phyloP scores from a whole-genome alignment of 805 yeast species.

The Kodamaea fukazawae region DNA sequence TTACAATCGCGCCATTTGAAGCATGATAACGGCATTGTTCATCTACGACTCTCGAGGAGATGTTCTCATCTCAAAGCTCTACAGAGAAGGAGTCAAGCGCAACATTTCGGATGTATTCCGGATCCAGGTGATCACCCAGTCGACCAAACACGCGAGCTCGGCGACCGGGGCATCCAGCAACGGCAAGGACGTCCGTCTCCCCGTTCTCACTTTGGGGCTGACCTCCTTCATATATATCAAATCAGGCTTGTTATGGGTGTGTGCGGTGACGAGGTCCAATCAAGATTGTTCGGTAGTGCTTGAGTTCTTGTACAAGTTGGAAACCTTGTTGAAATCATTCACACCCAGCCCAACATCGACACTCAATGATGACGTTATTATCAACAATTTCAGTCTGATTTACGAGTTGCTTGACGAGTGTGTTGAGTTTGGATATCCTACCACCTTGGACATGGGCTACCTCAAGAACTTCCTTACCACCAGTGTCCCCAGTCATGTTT shows the following conservation, averaged over 20 bases:
- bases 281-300: slow-evolving; percentile 78
- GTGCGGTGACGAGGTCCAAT: slow-evolving; percentile 86
- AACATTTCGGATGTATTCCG: slow-evolving; percentile 85
- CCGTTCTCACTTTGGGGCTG: slow-evolving; percentile 77
- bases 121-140: slow-evolving; percentile 80
- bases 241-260: slow-evolving; percentile 65
- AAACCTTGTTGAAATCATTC: slow-evolving; percentile 45
- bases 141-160: slow-evolving; percentile 17
- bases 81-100: slow-evolving; percentile 71
- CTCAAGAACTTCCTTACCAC: slow-evolving; percentile 19
- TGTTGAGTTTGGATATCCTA: slow-evolving; percentile 77
- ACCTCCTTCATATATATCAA: slow-evolving; percentile 84
- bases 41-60: slow-evolving; percentile 81
- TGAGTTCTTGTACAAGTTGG: slow-evolving; percentile 71
- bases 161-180: slow-evolving; percentile 14
- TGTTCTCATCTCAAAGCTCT: slow-evolving; percentile 69
- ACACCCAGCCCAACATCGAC: slow-evolving; percentile 8
- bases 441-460: slow-evolving; percentile 50
- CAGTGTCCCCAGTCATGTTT: slow-evolving; percentile 11
- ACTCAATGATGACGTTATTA: slow-evolving; percentile 43
- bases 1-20: too few relatives aligned
- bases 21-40: slow-evolving; percentile 82
- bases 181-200: slow-evolving; percentile 31
- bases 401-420: slow-evolving; percentile 78
- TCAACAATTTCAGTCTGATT: slow-evolving; percentile 62